Base-by-base conservation (phyloP, 139 green algal genomes). In the Limnomonas spitsbergensis region DNA sequence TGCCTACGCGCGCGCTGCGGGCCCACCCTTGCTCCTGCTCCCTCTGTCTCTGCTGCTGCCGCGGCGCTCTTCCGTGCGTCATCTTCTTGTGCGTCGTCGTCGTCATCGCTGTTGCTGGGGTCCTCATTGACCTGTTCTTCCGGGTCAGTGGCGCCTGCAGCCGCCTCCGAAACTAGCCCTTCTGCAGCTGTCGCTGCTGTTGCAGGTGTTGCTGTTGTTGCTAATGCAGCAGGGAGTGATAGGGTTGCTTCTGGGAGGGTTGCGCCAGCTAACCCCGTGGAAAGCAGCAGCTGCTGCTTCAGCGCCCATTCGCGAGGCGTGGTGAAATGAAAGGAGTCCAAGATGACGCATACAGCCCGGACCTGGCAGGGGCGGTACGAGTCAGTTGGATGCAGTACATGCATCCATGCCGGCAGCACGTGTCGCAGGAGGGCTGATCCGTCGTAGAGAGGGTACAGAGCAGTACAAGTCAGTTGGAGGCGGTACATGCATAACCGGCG, bases 251-350 rank as follows among this genome's bases (percentile, higher is more conserved):
- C 38, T n/a, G n/a, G n/a, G n/a, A n/a, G n/a, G n/a, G n/a, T n/a
- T n/a, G n/a, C n/a, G n/a, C n/a, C n/a, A n/a, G n/a, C n/a, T n/a
- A n/a, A n/a, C n/a, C n/a, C n/a, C n/a, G 26, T 76, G 40, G 6
- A 35, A 53, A 2, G 1, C 71, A 20, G 24, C 52, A 4, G 14
- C 54, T 3, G 47, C 70, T 0, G 36, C 40, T 20, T 53, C 75
- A 42, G 71, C 24, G 39, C 36, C 0, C 32, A 72, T n/a, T 83
- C 87, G 2, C 71, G 6, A 26, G 81, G 73, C 40, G 88, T 69
- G 2, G 75, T 3, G 74, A 96, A 96, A 85, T 96, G 92, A 84
- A 96, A 96, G 3, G 84, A 82, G 66, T 96, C 93, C 3, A 96
- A 79, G 32, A 97, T 85, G 14, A 84, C 75, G 72, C 91, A 97